phyloP scores from a whole-genome alignment of 352 stramenopile species.

The Phytophthora macrochlamydospora region DNA sequence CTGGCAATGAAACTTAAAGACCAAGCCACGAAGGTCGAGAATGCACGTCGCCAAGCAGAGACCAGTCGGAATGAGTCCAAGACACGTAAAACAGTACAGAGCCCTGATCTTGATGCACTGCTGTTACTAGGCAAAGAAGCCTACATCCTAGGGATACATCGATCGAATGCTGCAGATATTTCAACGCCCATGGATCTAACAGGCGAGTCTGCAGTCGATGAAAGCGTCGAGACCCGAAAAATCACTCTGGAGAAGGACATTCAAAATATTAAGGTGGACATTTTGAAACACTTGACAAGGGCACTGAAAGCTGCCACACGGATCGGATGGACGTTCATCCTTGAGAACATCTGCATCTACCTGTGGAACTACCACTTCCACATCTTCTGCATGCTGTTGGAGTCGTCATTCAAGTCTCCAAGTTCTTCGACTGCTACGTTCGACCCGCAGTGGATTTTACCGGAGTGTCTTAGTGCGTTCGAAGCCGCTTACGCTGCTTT shows the following conservation, averaged over 20 bases:
- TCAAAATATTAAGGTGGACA: slow-evolving; percentile 49
- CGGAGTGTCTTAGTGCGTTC: slow-evolving; percentile 68
- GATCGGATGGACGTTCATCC: slow-evolving; percentile 62
- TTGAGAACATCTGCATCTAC: slow-evolving; percentile 87
- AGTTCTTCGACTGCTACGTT: slow-evolving; percentile 7
- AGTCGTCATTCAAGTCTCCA: slow-evolving; percentile 8
- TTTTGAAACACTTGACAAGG: slow-evolving; percentile 45
- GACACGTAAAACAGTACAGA: slow-evolving; percentile 6
- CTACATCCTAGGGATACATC: slow-evolving; percentile 46
- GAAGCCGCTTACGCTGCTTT: slow-evolving; percentile 58
- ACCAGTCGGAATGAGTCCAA: slow-evolving; percentile 7
- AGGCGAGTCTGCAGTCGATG: slow-evolving; percentile 6
- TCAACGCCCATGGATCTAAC: slow-evolving; percentile 2
- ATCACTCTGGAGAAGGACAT: slow-evolving; percentile 17
- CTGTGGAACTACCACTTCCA: slow-evolving; percentile 94
- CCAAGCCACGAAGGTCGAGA: slow-evolving; percentile 18
- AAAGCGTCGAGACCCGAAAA: slow-evolving; percentile 11
- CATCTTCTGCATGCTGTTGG: slow-evolving; percentile 62
- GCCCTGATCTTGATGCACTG: slow-evolving; percentile 24
- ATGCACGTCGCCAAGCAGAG: slow-evolving; percentile 11
- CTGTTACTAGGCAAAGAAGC: slow-evolving; percentile 26
- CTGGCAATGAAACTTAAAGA: slow-evolving; percentile 45
- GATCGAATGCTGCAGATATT: slow-evolving; percentile 4
- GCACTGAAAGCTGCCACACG: slow-evolving; percentile 40
- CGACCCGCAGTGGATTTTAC: slow-evolving; percentile 53